Evolutionary conservation across 2,329 filamentous ascomycete genomes (phyloP).

Genomic region (Diaporthe caulivora): DNA sequence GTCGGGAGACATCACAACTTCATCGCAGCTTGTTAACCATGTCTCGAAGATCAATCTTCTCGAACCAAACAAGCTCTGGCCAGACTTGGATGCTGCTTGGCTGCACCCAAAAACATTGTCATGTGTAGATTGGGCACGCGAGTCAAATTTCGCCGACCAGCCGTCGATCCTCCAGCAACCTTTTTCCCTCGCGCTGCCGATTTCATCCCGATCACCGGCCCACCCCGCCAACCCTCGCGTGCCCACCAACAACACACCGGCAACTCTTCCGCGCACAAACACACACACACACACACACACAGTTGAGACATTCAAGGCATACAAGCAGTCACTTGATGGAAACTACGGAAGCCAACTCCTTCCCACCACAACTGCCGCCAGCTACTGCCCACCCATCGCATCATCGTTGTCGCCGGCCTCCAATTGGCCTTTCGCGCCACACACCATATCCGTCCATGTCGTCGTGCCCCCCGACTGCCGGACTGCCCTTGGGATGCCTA

Average conservation of each 20-base stretch:
- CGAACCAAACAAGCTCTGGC: too few relatives aligned
- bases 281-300: neutral
- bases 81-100: neutral
- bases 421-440: constrained; percentile 23
- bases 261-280: neutral
- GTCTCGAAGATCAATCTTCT: too few relatives aligned
- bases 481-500: constrained; percentile 11
- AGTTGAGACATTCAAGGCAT: neutral
- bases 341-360: neutral
- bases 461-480: neutral
- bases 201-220: constrained; percentile 24
- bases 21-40: too few relatives aligned
- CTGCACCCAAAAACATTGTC: neutral
- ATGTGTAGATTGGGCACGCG: constrained; percentile 21
- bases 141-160: constrained; percentile 15
- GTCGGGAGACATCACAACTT: too few relatives aligned
- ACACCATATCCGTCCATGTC: neutral
- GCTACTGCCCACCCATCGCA: constrained; percentile 11
- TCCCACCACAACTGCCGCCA: constrained; percentile 1
- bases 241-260: neutral
- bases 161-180: neutral
- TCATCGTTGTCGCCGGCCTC: constrained; percentile 10
- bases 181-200: constrained; percentile 16
- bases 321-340: constrained; percentile 2
- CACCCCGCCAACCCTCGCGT: neutral